Evolutionary conservation across 805 yeast species (phyloP), one percentile per base, ranked within the genome.

Genomic region (Ogataea pilisensis): DNA sequence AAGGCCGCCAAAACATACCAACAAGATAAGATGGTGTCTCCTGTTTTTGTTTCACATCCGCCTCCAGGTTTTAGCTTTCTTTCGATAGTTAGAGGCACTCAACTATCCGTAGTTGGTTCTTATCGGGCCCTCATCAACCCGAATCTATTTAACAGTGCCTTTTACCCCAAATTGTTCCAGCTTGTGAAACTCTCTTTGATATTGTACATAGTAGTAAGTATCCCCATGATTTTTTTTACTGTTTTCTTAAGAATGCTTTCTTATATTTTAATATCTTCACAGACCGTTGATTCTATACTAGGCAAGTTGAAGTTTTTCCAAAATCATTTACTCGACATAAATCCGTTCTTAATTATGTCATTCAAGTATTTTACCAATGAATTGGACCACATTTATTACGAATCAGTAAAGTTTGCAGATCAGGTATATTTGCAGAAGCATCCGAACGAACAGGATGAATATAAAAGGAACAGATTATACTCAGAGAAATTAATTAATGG

Each of bases 11-110:
- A n/a, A n/a, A n/a, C n/a, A n/a, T n/a, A n/a, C n/a, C n/a, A n/a
- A n/a, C n/a, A n/a, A n/a, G n/a, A n/a, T n/a, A n/a, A n/a, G 13
- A 27, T 27, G 83, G 75, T 79, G 1, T 78, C 84, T 3, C 84
- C 84, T 6, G 68, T 75, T 13, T 77, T 78, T 51, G 63, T 78
- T 11, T 71, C 81, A 3, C 66, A 72, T 36, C 82, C 84, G 1
- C 74, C 80, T 7, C 71, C 76, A 5, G 76, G 80, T 13, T 74
- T 77, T 50, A 67, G 80, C 3, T 26, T 66, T 0, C 40, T 66
- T 42, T 69, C 80, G 0, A 64, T 78, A n/a, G 42, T 72, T 7
- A 61, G 82, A 13, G 83, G 84, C 0, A 48, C 73, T 20, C 82
- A 78, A 58, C 59, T 79, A 30, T 73, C 78, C 0, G 34, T 75